Conservation (phyloP, 495 filamentous ascomycete genomes). For the Penicillium cosmopolitanum region DNA sequence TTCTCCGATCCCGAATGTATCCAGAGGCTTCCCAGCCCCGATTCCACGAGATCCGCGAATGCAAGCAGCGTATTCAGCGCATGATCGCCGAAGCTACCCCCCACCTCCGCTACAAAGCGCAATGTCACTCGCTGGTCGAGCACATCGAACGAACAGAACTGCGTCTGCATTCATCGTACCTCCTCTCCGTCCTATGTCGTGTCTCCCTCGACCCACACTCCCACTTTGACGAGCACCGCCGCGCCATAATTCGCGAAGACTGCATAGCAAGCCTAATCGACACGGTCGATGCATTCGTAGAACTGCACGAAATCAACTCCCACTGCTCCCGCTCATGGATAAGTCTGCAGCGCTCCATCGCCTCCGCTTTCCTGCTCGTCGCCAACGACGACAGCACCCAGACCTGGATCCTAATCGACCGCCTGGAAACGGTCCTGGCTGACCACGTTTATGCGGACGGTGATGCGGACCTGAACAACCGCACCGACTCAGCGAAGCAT, state of each 20-base stretch:
- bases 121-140: conserved; percentile 51
- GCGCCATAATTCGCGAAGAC: conserved; percentile 46
- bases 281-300: conserved; percentile 51
- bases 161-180: conserved; percentile 61
- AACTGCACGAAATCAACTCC: conserved; percentile 45
- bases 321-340: conserved; percentile 53
- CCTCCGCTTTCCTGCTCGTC: conserved; percentile 50
- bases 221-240: conserved; percentile 35
- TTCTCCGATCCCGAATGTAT: conserved; percentile 56
- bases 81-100: conserved; percentile 55
- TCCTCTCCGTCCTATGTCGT: conserved; percentile 60
- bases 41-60: conserved; percentile 51
- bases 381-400: conserved; percentile 44
- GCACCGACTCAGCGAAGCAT: conserved; percentile 46
- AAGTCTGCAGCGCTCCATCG: conserved; percentile 51
- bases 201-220: conserved; percentile 55
- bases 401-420: conserved; percentile 43
- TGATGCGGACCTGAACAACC: conserved; percentile 31
- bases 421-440: conserved; percentile 43
- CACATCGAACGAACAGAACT: conserved; percentile 60
- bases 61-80: conserved; percentile 53
- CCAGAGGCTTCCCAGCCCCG: conserved; percentile 41
- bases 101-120: conserved; percentile 52
- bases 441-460: conserved; percentile 48
- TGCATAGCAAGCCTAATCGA: conserved; percentile 45